phyloP scores from a whole-genome alignment of 2,329 filamentous ascomycete species.

The Aulographum hederae region DNA sequence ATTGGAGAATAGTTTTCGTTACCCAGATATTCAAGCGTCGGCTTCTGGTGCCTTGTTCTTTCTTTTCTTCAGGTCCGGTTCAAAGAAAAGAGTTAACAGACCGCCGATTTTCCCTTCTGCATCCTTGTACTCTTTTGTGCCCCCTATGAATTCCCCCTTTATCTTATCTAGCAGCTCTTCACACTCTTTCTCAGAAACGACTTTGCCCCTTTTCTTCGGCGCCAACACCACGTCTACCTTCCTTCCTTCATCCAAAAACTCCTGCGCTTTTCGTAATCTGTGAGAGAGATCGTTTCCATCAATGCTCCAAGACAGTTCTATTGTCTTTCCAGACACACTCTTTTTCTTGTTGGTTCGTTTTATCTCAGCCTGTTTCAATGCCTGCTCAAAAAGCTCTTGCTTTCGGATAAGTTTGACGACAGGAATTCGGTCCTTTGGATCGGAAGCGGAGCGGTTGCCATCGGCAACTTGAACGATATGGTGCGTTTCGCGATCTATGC shows the following conservation, averaged over 20 bases:
- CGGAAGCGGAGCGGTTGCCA: background rate
- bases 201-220: background rate
- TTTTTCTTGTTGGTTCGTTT: background rate
- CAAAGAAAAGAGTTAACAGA: no score
- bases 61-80: no score
- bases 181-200: background rate
- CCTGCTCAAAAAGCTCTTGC: background rate
- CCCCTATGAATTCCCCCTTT: background rate
- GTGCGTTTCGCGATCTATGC: background rate
- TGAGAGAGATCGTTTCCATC: background rate
- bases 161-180: background rate
- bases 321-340: background rate
- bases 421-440: no score
- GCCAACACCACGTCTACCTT: background rate
- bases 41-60: no score
- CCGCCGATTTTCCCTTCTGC: no score
- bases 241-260: background rate
- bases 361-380: background rate
- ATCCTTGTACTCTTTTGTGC: background rate
- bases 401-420: background rate
- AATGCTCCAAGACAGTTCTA: background rate
- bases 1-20: no score
- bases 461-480: slow-evolving; percentile 8
- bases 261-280: background rate
- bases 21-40: no score